Conservation (phyloP, 768 basidiomycete species). For the Cyclocybe cylindracea region DNA sequence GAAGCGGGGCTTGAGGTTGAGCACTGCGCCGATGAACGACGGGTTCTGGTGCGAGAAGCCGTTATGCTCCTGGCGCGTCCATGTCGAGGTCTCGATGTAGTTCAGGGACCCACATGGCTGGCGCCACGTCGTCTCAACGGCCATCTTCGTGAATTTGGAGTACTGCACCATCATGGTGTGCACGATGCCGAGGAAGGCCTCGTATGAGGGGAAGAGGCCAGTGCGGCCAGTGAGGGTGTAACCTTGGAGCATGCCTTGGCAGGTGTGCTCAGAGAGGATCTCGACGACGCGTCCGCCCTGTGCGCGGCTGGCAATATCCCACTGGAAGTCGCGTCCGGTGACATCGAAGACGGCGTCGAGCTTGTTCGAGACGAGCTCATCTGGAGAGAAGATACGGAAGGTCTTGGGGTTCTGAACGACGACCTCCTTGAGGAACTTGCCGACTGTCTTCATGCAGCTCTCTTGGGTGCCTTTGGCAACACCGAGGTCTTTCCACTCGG, state of each 20-base stretch:
- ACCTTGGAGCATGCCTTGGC: slow-evolving; percentile 90
- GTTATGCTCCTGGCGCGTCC: slow-evolving; percentile 85
- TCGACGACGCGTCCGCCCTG: slow-evolving; percentile 85
- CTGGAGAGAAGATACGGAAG: slow-evolving; percentile 91
- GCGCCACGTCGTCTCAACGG: slow-evolving; percentile 72
- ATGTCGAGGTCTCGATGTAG: slow-evolving; percentile 88
- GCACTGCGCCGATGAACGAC: slow-evolving; percentile 82
- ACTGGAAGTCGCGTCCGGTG: slow-evolving; percentile 79
- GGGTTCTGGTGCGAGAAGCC: slow-evolving; percentile 91
- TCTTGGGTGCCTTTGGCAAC: slow-evolving; percentile 56
- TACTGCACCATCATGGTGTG: slow-evolving; percentile 92
- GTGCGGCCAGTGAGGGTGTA: slow-evolving; percentile 89
- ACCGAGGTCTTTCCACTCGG: slow-evolving; percentile 62
- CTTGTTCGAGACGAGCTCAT: slow-evolving; percentile 87
- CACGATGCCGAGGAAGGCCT: slow-evolving; percentile 88
- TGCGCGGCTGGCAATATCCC: slow-evolving; percentile 69
- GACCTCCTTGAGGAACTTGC: slow-evolving; percentile 56
- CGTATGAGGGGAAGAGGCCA: slow-evolving; percentile 87
- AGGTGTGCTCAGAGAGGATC: slow-evolving; percentile 87
- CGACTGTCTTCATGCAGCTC: slow-evolving; percentile 78
- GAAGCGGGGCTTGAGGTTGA: slow-evolving; percentile 69
- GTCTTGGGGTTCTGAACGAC: slow-evolving; percentile 64
- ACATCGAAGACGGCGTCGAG: slow-evolving; percentile 77
- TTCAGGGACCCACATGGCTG: slow-evolving; percentile 71
- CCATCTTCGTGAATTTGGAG: slow-evolving; percentile 87